Evolutionary conservation across 2,329 filamentous ascomycete genomes (phyloP).

Genomic region (Cadophora gregata): DNA sequence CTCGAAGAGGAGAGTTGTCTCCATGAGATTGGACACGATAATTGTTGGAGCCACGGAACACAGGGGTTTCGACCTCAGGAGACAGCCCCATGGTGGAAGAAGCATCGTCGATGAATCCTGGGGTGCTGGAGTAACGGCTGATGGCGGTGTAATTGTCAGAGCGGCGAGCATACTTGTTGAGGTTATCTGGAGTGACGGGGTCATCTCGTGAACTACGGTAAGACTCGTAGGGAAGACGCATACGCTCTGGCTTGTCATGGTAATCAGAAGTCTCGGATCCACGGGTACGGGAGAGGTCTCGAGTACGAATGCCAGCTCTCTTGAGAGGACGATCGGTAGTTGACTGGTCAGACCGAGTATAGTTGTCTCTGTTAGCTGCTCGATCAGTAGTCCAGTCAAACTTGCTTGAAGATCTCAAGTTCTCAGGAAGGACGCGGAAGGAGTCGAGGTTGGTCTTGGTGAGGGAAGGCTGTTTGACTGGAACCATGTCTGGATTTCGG

Average conservation of each 20-base stretch:
- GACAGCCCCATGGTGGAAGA: neutral
- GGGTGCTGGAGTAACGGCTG: neutral
- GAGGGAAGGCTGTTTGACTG: neutral
- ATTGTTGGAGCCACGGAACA: neutral
- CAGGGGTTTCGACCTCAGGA: neutral
- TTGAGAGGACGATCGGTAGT: neutral
- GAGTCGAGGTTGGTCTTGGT: conserved; percentile 5
- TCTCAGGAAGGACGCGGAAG: conserved; percentile 6
- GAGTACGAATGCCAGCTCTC: conserved; percentile 11
- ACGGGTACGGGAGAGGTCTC: neutral
- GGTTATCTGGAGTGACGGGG: neutral
- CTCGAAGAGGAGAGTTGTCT: neutral
- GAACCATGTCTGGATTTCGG: neutral
- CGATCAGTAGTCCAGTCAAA: conserved; percentile 6
- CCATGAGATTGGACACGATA: too few relatives aligned
- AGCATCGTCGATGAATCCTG: neutral
- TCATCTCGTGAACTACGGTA: conserved; percentile 1
- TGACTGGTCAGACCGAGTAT: neutral
- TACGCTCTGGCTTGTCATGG: neutral
- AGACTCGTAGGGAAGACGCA: conserved; percentile 3
- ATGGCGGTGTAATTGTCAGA: neutral
- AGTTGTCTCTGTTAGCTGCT: neutral
- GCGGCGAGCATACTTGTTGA: neutral
- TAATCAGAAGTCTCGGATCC: neutral
- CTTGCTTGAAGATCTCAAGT: conserved; percentile 11